Evolutionary conservation across 176 grass and related monocot species (phyloP), one percentile per base, ranked within the genome.

Genomic region (Carex myosuroides): DNA sequence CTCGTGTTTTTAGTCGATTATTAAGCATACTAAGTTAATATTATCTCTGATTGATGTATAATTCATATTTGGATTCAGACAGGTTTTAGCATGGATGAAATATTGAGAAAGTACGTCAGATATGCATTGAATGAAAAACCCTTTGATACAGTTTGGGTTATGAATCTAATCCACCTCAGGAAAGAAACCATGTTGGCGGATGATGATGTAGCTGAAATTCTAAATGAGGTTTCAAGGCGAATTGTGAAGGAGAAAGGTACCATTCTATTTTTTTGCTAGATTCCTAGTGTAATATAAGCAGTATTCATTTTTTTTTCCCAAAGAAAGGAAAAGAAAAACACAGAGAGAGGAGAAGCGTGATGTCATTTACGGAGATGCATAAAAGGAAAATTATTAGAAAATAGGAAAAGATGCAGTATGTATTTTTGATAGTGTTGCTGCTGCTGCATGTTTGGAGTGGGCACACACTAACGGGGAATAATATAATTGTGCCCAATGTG

Each of bases 111-210:
- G 87, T 95, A 99, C 83, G 94, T 99, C 52, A 68, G 96, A 62
- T 99, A 99, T 82, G 88, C 93, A 68, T 73, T 99, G 86, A 95
- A 99, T 87, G 93, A 99, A 85, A 95, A 99, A 56, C 88, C 81
- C n/a, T 99, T 99, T 81, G 87, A 88, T 72, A 83, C 91, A 56
- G 85, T 92, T 84, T 57, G 79, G 72, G 91, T 99, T 39, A 79
- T 90, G 79, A 82, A 93, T 88, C 88, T 99, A 83, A 94, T 99
- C 85, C 91, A 95, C 86, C 89, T 99, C 76, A 92, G 90, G 75
- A 99, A 99, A 89, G 88, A 88, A 80, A 89, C 91, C 22, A 89
- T 92, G 91, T 44, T 99, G 44, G 83, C 91, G 84, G 91, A 95
- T 89, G 75, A 84, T 59, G 87, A 99, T 85, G 88, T 99, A 89